Conservation (phyloP, 768 basidiomycete species). For the Lactifluus hygrophoroides region DNA sequence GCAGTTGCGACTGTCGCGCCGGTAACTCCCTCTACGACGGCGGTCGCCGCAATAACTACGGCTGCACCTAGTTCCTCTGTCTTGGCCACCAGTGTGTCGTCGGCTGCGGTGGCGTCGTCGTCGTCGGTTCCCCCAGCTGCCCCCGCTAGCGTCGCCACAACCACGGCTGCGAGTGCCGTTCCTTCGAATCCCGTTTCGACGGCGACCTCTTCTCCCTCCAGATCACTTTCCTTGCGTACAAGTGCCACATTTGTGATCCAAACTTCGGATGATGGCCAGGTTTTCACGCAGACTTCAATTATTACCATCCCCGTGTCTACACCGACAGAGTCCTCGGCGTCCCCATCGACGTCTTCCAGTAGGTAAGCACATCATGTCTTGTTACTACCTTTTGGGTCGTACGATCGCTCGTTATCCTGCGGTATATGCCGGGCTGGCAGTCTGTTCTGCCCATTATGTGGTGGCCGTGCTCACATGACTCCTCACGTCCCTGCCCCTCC, state of each 20-base stretch:
- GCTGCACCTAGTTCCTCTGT: neutral
- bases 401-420: neutral
- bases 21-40: neutral
- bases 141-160: neutral
- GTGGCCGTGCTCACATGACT: neutral
- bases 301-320: conserved; percentile 1
- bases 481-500: neutral
- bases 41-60: neutral
- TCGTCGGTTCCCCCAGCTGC: neutral
- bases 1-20: neutral
- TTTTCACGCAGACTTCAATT: conserved; percentile 17
- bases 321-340: neutral
- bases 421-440: neutral
- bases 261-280: conserved; percentile 15
- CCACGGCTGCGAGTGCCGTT: neutral
- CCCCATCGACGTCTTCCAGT: neutral
- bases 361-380: conserved; percentile 18
- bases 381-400: neutral
- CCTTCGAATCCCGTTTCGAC: conserved; percentile 4
- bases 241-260: neutral
- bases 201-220: neutral
- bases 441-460: neutral
- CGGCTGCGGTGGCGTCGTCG: neutral
- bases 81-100: neutral
- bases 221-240: neutral